Percentiles rank a stretch among this genome's conserved stretches.
Evolutionary conservation across 2,329 filamentous ascomycete genomes (phyloP).

Genomic region (Claviceps pusilla): DNA sequence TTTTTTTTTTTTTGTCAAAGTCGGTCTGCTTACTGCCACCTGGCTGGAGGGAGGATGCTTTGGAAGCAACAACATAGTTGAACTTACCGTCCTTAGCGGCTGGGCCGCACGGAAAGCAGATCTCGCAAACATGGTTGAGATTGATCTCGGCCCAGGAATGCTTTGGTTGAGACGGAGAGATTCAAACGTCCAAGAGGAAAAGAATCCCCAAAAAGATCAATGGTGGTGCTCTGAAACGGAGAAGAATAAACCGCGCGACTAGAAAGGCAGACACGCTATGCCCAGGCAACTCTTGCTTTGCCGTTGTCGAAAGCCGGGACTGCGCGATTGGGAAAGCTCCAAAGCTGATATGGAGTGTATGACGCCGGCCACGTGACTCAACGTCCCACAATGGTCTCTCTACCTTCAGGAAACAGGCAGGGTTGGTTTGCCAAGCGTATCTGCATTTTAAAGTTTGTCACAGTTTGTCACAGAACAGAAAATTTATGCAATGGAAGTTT

Average conservation of each 20-base stretch:
- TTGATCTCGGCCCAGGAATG: conserved; percentile 11
- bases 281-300: background rate
- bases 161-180: background rate
- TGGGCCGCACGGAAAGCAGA: conserved; percentile 47
- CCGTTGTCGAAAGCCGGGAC: background rate
- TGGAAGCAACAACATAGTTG: background rate
- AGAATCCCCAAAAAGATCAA: background rate
- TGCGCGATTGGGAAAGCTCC: background rate
- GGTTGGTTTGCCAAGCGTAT: background rate
- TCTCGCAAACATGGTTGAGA: conserved; percentile 49
- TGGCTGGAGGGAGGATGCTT: background rate
- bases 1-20: background rate
- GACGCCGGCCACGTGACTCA: conserved; percentile 5
- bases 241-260: background rate
- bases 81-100: conserved; percentile 49
- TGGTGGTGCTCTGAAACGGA: background rate
- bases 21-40: background rate
- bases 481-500: too few species aligned
- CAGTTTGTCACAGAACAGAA: too few species aligned
- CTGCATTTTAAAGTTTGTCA: background rate
- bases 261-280: background rate
- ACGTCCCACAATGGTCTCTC: background rate
- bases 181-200: too few species aligned
- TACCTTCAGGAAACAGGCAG: background rate
- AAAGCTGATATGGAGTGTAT: background rate